A percentile compares a stretch with the other conserved stretches of the same genome.
phyloP scores from a whole-genome alignment of 192 early-diverging fungal genomes.

The Podila clonocystis region DNA sequence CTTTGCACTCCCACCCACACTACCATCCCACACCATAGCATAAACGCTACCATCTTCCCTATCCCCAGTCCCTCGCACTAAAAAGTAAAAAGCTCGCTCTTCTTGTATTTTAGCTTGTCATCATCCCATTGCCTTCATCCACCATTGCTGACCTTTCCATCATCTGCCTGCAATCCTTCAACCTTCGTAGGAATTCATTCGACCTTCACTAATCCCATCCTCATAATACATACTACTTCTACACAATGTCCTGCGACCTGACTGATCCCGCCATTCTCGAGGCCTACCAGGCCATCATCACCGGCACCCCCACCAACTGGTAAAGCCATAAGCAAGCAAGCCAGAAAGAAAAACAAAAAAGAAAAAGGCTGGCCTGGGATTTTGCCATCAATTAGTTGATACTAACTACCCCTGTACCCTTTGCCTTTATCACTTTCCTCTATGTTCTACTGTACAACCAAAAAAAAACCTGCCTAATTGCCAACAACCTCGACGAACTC shows the following conservation, averaged over 20 bases:
- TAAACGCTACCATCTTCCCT: not conserved
- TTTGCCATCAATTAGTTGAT: no score
- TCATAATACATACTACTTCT: constrained; percentile 3
- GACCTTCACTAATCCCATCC: not conserved
- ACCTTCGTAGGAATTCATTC: not conserved
- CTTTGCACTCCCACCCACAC: not conserved
- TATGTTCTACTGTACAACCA: not conserved
- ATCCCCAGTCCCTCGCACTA: not conserved
- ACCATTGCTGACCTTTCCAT: not conserved
- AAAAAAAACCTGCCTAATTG: no score
- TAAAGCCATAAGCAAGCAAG: constrained; percentile 26
- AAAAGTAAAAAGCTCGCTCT: not conserved
- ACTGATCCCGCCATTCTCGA: constrained; percentile 65
- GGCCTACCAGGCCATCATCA: constrained; percentile 66
- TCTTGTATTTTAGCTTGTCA: not conserved
- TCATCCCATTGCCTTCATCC: not conserved
- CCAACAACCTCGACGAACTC: no score
- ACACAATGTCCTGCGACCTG: constrained; percentile 71
- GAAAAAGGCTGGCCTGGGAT: not conserved
- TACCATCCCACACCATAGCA: not conserved
- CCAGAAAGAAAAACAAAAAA: not conserved
- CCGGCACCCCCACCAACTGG: constrained; percentile 67
- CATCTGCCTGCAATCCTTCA: not conserved
- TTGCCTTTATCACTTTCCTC: not conserved
- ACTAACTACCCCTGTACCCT: not conserved